phyloP scores from a whole-genome alignment of 78 protist species.

The Dictyostelium intermedium region DNA sequence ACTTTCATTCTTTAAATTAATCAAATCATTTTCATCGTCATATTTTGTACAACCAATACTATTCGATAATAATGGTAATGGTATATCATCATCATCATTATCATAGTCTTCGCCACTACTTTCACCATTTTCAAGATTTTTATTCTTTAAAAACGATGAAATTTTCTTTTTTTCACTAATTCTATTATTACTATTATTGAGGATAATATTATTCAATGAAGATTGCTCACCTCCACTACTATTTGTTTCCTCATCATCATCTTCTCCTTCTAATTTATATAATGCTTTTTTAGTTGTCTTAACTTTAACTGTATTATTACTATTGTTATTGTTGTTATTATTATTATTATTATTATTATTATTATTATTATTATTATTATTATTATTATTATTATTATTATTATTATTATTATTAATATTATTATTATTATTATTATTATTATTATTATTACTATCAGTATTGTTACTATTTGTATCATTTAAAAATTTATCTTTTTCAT shows the following conservation, averaged over 20 bases:
- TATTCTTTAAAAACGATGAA: neutral
- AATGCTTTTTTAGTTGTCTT: neutral
- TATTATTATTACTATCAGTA: neutral
- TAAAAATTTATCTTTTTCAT: neutral
- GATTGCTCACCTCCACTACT: conserved; percentile 5
- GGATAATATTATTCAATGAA: neutral
- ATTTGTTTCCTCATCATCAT: neutral
- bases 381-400: neutral
- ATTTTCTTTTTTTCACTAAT: neutral
- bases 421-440: neutral
- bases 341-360: neutral
- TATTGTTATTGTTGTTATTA: neutral
- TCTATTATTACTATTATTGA: neutral
- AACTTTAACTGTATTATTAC: neutral
- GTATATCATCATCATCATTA: neutral
- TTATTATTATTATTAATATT: neutral
- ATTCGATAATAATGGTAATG: neutral
- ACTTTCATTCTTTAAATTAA: neutral
- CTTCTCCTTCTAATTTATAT: conserved; percentile 1
- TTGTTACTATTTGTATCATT: neutral
- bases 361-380: neutral
- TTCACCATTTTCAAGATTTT: neutral
- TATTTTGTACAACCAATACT: neutral
- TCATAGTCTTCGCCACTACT: neutral
- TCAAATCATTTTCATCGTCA: neutral